Base-by-base conservation (phyloP, 345 rosid genomes). In the Arabis alpina region DNA sequence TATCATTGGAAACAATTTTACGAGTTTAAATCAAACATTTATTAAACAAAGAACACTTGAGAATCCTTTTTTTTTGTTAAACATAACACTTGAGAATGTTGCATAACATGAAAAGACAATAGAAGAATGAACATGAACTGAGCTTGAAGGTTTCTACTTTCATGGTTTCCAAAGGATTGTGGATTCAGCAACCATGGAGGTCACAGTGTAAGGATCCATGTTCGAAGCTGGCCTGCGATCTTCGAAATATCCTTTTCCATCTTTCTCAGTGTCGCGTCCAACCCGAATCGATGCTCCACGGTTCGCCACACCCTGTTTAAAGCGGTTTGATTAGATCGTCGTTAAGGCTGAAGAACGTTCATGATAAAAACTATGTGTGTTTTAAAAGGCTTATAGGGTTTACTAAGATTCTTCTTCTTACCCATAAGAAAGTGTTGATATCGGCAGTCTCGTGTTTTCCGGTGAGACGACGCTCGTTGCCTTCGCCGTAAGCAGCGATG, bases 221-320 rank as follows among this genome's bases (percentile, higher is more conserved):
- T 91, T 91, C 0, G 93, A 91, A 10, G 96, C 84, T 3, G 96
- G 97, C 83, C 97, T 83, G 58, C 97, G 84, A 59, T 91, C 97
- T 72, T 89, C 93, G 37, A 91, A 89, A 79, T 89, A 91, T 8
- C 96, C 89, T 84, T 87, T 87, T 40, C 91, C 90, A 0, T 14
- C 81, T 50, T 86, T 77, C 76, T 91, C 93, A 0, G 97, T 92
- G 32, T 92, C 93, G 0, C 96, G 86, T 1, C 96, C 96, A 50
- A 89, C 88, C 6, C 96, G 85, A 14, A 92, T 47, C 4, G 96
- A 92, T 15, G 96, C 98, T 2, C 98, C 96, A 34, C 98, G 81
- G 57, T 92, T 89, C 1, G 93, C 96, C 16, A 89, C 93, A 3
- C 69, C 59, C 67, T 42, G 16, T 49, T 14, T 0, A 24, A 51